Conservation (phyloP, 768 basidiomycete genomes). For the Pleurotus djamor region DNA sequence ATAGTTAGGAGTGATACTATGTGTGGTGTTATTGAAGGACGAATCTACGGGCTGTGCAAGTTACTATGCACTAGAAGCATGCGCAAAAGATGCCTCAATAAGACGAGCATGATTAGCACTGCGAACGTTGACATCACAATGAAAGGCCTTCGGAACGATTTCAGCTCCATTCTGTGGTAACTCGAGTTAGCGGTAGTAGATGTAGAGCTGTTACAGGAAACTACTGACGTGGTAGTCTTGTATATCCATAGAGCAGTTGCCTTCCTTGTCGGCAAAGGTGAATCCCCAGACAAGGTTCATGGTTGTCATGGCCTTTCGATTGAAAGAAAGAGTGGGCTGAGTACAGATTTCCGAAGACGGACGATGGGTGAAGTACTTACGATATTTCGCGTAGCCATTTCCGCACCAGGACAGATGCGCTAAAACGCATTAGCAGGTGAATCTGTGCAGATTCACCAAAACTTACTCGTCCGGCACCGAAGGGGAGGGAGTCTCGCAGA, state of each 20-base stretch:
- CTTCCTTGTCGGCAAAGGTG: background rate
- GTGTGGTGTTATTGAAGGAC: too few species aligned
- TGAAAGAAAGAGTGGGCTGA: background rate
- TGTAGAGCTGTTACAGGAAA: too few species aligned
- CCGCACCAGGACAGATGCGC: background rate
- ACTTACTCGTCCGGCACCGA: background rate
- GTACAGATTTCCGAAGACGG: background rate
- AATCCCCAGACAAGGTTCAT: constrained; percentile 1
- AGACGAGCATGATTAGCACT: background rate
- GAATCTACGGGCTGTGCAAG: too few species aligned
- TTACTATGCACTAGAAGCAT: background rate
- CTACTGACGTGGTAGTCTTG: background rate
- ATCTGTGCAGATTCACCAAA: background rate
- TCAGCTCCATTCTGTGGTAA: background rate
- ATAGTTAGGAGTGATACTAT: too few species aligned
- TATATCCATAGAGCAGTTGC: background rate
- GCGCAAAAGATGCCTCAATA: background rate
- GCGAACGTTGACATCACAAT: background rate
- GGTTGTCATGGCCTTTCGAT: background rate
- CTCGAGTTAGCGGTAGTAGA: background rate
- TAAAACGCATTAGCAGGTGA: background rate
- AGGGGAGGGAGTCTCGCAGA: background rate
- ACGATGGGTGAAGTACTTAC: background rate
- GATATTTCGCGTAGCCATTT: background rate
- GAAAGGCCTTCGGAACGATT: background rate